Conservation (phyloP, 2,329 filamentous ascomycete genomes). For the Tolypocladium endophyticum region DNA sequence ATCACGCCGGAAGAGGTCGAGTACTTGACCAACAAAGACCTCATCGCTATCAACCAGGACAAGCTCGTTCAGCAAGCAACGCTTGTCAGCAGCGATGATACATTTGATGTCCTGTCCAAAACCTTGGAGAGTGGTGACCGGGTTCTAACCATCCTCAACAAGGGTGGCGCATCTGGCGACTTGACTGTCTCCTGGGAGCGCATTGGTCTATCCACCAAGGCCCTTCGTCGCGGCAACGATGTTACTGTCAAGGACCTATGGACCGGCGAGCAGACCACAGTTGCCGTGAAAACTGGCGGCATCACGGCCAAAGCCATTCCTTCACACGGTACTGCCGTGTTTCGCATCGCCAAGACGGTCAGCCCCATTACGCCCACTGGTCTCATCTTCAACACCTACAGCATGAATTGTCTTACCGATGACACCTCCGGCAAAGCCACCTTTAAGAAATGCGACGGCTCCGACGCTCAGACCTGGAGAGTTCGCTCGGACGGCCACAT, state of each 20-base stretch:
- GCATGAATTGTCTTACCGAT: slow-evolving; percentile 30
- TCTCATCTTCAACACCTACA: slow-evolving; percentile 37
- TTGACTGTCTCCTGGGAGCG: slow-evolving; percentile 21
- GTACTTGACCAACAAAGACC: slow-evolving; percentile 27
- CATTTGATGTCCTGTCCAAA: slow-evolving; percentile 34
- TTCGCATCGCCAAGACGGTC: slow-evolving; percentile 24
- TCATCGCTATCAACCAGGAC: slow-evolving; percentile 33
- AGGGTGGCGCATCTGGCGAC: slow-evolving; percentile 17
- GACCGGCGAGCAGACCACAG: slow-evolving; percentile 19
- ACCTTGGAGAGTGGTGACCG: slow-evolving; percentile 34
- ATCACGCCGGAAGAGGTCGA: slow-evolving; percentile 21
- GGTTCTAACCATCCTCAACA: slow-evolving; percentile 35
- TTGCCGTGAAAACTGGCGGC: slow-evolving; percentile 10
- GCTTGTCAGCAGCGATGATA: slow-evolving; percentile 30
- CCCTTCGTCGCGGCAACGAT: slow-evolving; percentile 14
- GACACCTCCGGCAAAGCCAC: slow-evolving; percentile 11
- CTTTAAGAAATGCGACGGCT: slow-evolving; percentile 25
- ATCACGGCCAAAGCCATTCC: slow-evolving; percentile 17
- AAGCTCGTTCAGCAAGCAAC: slow-evolving; percentile 31
- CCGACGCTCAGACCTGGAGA: slow-evolving; percentile 32
- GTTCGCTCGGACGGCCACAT: slow-evolving; percentile 20
- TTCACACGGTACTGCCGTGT: slow-evolving; percentile 29
- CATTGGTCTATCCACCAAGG: slow-evolving; percentile 22
- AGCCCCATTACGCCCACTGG: slow-evolving; percentile 28
- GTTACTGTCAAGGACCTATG: slow-evolving; percentile 29